Evolutionary conservation across 345 rosid genomes (phyloP), one percentile per base, ranked within the genome.

Genomic region (Draba incana): DNA sequence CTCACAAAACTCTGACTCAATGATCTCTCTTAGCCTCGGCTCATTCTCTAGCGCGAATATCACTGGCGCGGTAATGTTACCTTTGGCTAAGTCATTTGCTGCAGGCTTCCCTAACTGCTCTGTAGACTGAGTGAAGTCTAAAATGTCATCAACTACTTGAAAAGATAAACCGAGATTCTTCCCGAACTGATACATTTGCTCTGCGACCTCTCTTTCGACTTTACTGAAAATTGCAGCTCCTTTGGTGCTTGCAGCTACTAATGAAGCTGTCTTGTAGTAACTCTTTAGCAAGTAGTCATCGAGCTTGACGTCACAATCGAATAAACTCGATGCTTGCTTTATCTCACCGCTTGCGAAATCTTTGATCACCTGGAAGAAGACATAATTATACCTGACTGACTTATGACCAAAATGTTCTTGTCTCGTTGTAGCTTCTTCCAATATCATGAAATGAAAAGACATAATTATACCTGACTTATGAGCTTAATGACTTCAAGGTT

Each of bases 281-380:
- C 96, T 91, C 83, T 94, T 94, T 69, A 86, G 79, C 78, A 94
- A 68, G 76, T 94, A 94, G 33, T 91, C 97, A 45, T 89, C 92
- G 1, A 94, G 93, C 67, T 84, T 62, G 0, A 84, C 39, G 37
- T 91, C 90, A 35, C 96, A 91, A 66, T 94, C 95, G n/a, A 94
- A 94, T 77, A 94, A 76, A 74, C 88, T 87, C 2, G 97, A 89
- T 39, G 96, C 97, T 76, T 94, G 99, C 84, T 87, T 91, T 75
- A 94, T 94, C 85, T 94, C 99, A 59, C 97, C 97, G 42, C 97
- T 94, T 0, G 99, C 99, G 59, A 94, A 94, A 77, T 94, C 99
- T 81, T 94, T 91, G 66, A 94, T 94, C 45, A 94, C 97, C 95
- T 94, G 85, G 83, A 11, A 5, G 20, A 55, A 14, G n/a, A n/a